A percentile compares a stretch with the other conserved stretches of the same genome.
Evolutionary conservation across 2,329 filamentous ascomycete genomes (phyloP).

Genomic region (Aspergillus flavus): DNA sequence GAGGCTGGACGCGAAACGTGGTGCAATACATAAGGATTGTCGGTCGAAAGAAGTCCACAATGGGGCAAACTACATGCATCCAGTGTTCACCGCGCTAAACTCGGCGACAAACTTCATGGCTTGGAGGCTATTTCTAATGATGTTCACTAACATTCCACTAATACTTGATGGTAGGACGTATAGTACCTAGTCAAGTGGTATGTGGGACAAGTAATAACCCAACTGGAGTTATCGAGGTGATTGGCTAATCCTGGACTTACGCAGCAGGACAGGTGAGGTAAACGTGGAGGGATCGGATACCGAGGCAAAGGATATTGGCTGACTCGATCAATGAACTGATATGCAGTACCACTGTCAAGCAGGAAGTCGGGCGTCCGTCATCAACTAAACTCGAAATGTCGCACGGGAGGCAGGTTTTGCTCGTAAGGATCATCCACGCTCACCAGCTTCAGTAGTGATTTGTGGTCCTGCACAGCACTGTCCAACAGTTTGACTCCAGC

Average conservation of each 20-base stretch:
- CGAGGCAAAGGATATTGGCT: background rate
- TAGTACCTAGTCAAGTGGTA: background rate
- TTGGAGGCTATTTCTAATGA: background rate
- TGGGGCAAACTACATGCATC: background rate
- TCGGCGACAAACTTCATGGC: background rate
- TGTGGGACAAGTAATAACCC: background rate
- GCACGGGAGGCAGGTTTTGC: background rate
- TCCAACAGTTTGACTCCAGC: slow-evolving; percentile 6
- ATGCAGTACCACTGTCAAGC: slow-evolving; percentile 1
- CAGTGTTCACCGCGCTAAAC: background rate
- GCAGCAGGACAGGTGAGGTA: background rate
- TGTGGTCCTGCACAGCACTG: slow-evolving; percentile 2
- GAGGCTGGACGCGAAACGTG: background rate
- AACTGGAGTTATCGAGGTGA: background rate
- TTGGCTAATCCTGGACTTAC: background rate
- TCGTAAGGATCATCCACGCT: background rate
- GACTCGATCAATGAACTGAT: background rate
- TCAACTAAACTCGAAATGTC: slow-evolving; percentile 1
- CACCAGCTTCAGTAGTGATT: background rate
- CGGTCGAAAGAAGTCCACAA: slow-evolving; percentile 6
- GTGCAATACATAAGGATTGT: slow-evolving; percentile 8
- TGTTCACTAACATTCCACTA: background rate
- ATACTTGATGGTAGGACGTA: background rate
- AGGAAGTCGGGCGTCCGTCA: background rate
- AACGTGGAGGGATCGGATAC: background rate